These are phyloP conservation scores for Neckera pumila DNA, from an alignment of 225 moss, liverwort and hornwort species.

Conservation along the genomic window DNA sequence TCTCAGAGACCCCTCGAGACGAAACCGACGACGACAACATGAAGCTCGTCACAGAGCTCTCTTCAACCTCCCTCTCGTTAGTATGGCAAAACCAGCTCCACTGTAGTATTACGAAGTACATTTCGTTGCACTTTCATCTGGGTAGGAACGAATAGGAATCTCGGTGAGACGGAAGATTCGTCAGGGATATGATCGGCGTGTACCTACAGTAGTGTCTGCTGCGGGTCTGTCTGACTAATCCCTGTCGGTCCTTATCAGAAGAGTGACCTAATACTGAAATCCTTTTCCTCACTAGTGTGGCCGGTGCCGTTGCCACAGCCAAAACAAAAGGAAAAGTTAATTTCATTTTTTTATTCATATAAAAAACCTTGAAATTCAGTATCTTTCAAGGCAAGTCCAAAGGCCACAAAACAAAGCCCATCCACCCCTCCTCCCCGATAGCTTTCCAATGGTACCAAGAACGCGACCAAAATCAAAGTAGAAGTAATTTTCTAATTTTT, in stretches of 20 bases:
- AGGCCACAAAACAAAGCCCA: no score
- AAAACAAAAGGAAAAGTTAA: no score
- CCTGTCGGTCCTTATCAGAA: not conserved
- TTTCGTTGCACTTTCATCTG: not conserved
- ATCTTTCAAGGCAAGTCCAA: no score
- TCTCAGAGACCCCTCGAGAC: not conserved
- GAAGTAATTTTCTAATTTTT: no score
- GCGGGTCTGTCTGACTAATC: not conserved
- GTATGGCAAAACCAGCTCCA: not conserved
- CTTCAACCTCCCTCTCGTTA: not conserved
- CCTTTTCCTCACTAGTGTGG: no score
- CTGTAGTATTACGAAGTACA: not conserved
- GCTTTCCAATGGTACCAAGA: no score
- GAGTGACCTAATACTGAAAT: not conserved
- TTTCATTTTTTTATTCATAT: no score
- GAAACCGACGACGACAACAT: not conserved
- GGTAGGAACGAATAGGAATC: conserved; percentile 29
- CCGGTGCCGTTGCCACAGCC: no score
- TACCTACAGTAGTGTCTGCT: not conserved
- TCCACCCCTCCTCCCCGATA: no score
- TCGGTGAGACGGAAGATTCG: not conserved
- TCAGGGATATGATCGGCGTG: conserved; percentile 6
- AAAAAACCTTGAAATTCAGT: no score
- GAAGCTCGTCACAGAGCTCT: not conserved
- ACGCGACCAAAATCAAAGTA: no score